phyloP scores from a whole-genome alignment of 2,329 filamentous ascomycete genomes.

The Orbilia blumenaviensis region DNA sequence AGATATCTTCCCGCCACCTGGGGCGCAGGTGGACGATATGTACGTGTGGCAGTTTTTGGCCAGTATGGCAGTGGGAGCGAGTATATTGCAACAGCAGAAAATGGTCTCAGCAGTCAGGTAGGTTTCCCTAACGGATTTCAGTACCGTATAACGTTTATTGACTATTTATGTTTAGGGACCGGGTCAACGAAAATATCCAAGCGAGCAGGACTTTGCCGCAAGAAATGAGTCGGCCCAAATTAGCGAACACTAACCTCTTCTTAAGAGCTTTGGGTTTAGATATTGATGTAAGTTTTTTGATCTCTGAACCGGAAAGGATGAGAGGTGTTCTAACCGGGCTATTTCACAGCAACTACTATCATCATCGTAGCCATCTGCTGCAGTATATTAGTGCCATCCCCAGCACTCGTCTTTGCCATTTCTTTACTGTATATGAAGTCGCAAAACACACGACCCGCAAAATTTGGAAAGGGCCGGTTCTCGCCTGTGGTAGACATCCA shows the following conservation, averaged over 20 bases:
- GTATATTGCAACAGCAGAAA: conserved; percentile 91
- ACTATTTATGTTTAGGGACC: conserved; percentile 67
- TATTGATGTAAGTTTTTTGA: conserved; percentile 70
- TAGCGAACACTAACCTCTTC: conserved; percentile 95
- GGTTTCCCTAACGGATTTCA: conserved; percentile 57
- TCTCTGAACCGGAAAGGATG: neutral
- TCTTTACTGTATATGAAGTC: neutral
- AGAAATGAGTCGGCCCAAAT: conserved; percentile 81
- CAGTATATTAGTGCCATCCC: neutral
- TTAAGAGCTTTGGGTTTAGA: conserved; percentile 99
- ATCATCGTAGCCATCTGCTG: neutral
- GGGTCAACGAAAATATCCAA: conserved; percentile 92
- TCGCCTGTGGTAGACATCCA: neutral
- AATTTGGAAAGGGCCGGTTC: neutral
- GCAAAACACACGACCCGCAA: neutral
- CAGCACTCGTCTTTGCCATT: neutral
- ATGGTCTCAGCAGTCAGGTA: conserved; percentile 91
- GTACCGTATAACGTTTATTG: neutral
- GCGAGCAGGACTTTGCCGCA: conserved; percentile 88
- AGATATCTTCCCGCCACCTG: conserved; percentile 88
- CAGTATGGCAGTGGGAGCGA: conserved; percentile 91
- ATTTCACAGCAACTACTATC: neutral
- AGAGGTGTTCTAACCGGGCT: neutral
- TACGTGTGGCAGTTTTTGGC: conserved; percentile 99
- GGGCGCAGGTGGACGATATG: conserved; percentile 88